These are phyloP conservation scores for Nakazawaea ishiwadae DNA, from an alignment of 805 yeast species.

Conservation along the genomic window DNA sequence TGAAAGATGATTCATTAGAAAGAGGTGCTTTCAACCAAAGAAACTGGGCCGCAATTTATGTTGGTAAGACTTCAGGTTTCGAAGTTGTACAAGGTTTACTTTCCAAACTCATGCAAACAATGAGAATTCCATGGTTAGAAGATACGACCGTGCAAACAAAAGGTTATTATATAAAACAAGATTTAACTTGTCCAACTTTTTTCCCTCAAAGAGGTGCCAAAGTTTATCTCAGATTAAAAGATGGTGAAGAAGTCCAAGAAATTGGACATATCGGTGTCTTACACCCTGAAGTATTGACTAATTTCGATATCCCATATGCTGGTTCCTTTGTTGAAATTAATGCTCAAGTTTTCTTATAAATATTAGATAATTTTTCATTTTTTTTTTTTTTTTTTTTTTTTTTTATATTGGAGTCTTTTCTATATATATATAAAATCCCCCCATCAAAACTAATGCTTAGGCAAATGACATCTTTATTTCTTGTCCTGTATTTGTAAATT, in stretches of 20 bases:
- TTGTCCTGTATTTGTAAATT: constrained; percentile 22
- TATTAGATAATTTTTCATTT: background rate
- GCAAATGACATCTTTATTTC: constrained; percentile 25
- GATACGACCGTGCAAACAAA: constrained; percentile 50
- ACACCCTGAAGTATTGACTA: constrained; percentile 87
- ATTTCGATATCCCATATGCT: constrained; percentile 89
- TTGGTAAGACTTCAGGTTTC: constrained; percentile 93
- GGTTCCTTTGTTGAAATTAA: constrained; percentile 89
- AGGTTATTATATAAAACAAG: constrained; percentile 86
- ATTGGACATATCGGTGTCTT: constrained; percentile 90
- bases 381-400: background rate
- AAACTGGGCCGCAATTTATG: constrained; percentile 90
- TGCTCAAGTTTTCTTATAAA: constrained; percentile 76
- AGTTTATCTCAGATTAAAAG: constrained; percentile 64
- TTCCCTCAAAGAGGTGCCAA: constrained; percentile 98
- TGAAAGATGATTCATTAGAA: constrained; percentile 74
- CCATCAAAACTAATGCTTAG: constrained; percentile 7
- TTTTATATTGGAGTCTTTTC: constrained; percentile 2
- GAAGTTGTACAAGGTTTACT: constrained; percentile 92
- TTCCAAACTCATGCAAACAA: constrained; percentile 93
- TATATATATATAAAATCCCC: constrained; percentile 5
- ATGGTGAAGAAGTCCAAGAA: constrained; percentile 49
- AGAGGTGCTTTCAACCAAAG: constrained; percentile 90
- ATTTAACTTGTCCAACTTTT: constrained; percentile 60
- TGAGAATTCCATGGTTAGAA: constrained; percentile 82